Evolutionary conservation across 106 monocot genomes (phyloP).

Genomic region (Dendrobium nobile): DNA sequence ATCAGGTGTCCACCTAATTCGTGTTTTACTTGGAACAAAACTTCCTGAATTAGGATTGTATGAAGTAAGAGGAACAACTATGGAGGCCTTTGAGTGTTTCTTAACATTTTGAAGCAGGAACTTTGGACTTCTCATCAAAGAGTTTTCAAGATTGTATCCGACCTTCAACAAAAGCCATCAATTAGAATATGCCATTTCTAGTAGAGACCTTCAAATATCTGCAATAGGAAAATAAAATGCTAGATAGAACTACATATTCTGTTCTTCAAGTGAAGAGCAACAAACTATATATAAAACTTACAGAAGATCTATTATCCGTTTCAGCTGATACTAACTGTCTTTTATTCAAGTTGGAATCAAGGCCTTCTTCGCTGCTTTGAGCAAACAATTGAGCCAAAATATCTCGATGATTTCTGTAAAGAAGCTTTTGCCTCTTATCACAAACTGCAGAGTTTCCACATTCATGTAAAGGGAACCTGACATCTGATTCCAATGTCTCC

Average conservation of each 20-base stretch:
- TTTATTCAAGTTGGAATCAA: background rate
- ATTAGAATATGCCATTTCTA: background rate
- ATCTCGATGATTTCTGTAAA: constrained; percentile 11
- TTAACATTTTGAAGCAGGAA: constrained; percentile 20
- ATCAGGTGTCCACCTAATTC: constrained; percentile 69
- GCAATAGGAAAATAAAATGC: background rate
- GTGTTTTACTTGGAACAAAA: constrained; percentile 29
- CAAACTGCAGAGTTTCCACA: constrained; percentile 10
- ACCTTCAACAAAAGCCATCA: constrained; percentile 22
- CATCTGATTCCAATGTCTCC: constrained; percentile 19
- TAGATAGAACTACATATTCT: background rate
- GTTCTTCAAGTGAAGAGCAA: background rate
- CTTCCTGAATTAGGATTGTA: constrained; percentile 1
- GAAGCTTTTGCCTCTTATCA: background rate
- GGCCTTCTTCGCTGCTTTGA: background rate
- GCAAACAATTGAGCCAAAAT: background rate
- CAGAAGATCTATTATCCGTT: background rate
- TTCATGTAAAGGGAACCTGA: constrained; percentile 17
- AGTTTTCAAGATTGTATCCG: constrained; percentile 12
- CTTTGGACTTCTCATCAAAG: constrained; percentile 12
- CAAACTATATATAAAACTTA: background rate
- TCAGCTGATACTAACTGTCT: background rate
- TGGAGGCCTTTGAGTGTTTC: background rate
- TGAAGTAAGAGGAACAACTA: constrained; percentile 8
- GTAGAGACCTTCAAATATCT: no score